phyloP scores from a whole-genome alignment of 495 filamentous ascomycete species.

The Lophiostoma macrostomum region DNA sequence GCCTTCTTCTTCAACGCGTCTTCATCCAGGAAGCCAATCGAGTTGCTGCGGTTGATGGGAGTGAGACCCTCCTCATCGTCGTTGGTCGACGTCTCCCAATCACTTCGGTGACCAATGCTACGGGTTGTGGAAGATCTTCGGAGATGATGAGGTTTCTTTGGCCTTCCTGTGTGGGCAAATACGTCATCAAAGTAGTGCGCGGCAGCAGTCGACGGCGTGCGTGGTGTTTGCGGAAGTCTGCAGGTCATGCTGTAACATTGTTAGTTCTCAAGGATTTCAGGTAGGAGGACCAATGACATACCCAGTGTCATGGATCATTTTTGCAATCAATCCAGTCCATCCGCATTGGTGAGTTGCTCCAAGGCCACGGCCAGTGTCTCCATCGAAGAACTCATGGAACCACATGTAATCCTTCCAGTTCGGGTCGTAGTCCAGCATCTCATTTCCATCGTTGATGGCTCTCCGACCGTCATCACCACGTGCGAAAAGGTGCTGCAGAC shows the following conservation, averaged over 20 bases:
- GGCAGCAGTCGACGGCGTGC: constrained; percentile 76
- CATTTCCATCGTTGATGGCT: constrained; percentile 77
- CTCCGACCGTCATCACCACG: constrained; percentile 78
- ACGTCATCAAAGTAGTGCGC: constrained; percentile 94
- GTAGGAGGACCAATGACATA: constrained; percentile 43
- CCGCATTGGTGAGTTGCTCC: constrained; percentile 94
- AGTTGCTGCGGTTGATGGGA: constrained; percentile 30
- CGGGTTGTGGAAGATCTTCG: constrained; percentile 80
- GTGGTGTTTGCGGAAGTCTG: constrained; percentile 87
- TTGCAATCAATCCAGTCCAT: constrained; percentile 95
- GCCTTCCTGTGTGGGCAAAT: constrained; percentile 54
- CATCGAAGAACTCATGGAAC: constrained; percentile 98
- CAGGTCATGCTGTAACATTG: constrained; percentile 65
- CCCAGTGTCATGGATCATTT: constrained; percentile 97
- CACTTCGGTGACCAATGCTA: constrained; percentile 83
- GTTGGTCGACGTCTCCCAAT: constrained; percentile 58
- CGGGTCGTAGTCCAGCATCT: constrained; percentile 82
- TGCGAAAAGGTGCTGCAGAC: constrained; percentile 86
- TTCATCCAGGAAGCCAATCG: constrained; percentile 34
- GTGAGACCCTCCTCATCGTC: constrained; percentile 42
- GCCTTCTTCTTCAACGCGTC: constrained; percentile 36
- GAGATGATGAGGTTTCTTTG: constrained; percentile 49
- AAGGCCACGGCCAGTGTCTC: constrained; percentile 81
- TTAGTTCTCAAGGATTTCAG: constrained; percentile 4
- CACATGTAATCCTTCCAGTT: constrained; percentile 91